Evolutionary conservation across 176 grass and related monocot genomes (phyloP), one percentile per base, ranked within the genome.

Genomic region (Phyllostachys edulis): DNA sequence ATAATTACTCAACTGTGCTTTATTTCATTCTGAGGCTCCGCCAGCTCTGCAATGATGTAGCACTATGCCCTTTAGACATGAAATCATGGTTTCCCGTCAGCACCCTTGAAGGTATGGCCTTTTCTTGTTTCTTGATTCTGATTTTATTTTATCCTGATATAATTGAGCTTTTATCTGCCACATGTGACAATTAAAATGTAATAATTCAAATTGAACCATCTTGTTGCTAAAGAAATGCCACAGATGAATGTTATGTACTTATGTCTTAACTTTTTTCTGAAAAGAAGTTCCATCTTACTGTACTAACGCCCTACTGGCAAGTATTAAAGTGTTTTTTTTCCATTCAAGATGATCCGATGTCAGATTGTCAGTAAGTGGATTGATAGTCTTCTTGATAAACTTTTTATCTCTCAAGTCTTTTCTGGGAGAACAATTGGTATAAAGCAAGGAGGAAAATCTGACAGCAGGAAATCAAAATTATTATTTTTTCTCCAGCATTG

Each of bases 11-110:
- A 12, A 98, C 93, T 61, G 91, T 98, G 21, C 87, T 98, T 81
- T 90, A 90, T 72, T 87, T 95, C 73, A 93, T 98, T 84, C 81
- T 98, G 77, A 84, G 91, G 82, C 96, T 98, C 20, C 90, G 96
- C 20, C 93, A 98, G 88, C 92, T 98, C 55, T 95, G 93, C 68
- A 82, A 95, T 37, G 89, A 95, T 83, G 78, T 95, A 46, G 89
- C 93, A 67, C 85, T 98, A 73, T 98, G 93, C 71, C 96, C 91
- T 74, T 76, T 90, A 55, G 89, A 90, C 75, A 85, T 95, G 59
- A 95, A 92, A 85, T 95, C 96, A 70, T 90, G 92, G 69, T 40
- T 98, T 87, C 89, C 91, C 60, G 76, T 83, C 0, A 77, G 81
- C 73, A 60, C 83, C 41, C 67, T 98, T 50, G 91, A 87, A 95